Percentiles rank a stretch among this genome's conserved stretches.
phyloP scores from a whole-genome alignment of 2,329 filamentous ascomycete genomes.

The Nakataea oryzae region DNA sequence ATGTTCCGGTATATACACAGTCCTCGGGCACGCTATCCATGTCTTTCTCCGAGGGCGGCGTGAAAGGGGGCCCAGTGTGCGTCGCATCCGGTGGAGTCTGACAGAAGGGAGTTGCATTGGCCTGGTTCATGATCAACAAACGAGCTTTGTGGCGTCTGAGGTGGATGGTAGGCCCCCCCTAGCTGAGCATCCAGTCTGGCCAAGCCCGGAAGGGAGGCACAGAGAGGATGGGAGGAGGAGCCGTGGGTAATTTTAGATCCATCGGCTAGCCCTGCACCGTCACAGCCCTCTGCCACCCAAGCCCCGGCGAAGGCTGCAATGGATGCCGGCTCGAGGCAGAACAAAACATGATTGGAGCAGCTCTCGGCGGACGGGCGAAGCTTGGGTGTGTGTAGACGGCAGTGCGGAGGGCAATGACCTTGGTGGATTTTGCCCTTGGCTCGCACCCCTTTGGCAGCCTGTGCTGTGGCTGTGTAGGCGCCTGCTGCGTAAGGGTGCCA shows the following conservation, averaged over 20 bases:
- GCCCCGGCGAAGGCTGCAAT: too few species aligned
- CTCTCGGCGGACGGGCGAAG: not conserved
- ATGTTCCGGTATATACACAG: not conserved
- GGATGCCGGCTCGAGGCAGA: not conserved
- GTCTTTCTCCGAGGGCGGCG: not conserved
- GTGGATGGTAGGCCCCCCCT: not conserved
- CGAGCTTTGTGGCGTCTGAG: not conserved
- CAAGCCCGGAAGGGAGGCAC: not conserved
- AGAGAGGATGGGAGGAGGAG: not conserved
- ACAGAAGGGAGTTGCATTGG: not conserved
- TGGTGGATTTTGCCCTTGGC: not conserved
- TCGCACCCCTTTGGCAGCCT: not conserved
- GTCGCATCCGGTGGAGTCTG: not conserved
- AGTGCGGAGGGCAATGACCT: not conserved
- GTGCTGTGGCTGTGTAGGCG: not conserved
- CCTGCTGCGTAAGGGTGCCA: not conserved
- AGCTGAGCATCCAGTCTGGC: not conserved
- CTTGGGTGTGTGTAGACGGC: not conserved
- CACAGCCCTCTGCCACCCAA: too few species aligned
- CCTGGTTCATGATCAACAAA: not conserved
- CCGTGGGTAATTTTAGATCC: not conserved
- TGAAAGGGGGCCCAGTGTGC: not conserved
- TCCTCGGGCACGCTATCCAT: not conserved
- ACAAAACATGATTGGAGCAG: not conserved
- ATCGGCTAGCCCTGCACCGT: not conserved